Evolutionary conservation across 1,139 yeast genomes (phyloP), one percentile per base, ranked within the genome.

Genomic region (Kodamaea sp.): DNA sequence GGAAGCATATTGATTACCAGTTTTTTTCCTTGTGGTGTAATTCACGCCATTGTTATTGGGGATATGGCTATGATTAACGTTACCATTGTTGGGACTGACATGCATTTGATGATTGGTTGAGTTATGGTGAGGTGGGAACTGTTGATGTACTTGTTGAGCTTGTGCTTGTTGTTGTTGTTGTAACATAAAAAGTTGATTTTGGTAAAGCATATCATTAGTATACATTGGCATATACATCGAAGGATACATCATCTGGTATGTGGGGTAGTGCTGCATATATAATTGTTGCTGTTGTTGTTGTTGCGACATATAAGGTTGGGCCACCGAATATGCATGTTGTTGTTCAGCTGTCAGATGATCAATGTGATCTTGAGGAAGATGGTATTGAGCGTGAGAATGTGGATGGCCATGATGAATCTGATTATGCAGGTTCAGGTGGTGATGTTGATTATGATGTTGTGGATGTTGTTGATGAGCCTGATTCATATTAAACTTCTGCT

Each of bases 321-420:
- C 52, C 34, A 41, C 48, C 24, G 44, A 42, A 25, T 43, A 43
- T 25, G 47, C 44, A 36, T 48, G 52, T 30, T 50, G 57, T 47
- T 40, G 36, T 54, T 55, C 29, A 40, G 46, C 48, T 46, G 49
- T n/a, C 37, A 53, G 61, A 27, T 55, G 59, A 27, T 49, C 53
- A 32, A 38, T 41, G 28, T 44, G 45, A 24, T 39, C 35, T 24
- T 37, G 41, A 22, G 43, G 45, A 23, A 36, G 43, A 15, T 35
- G 45, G 23, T 48, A 50, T 30, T n/a, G 50, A 22, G 47, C 53
- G 32, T 47, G 56, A 15, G 47, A 47, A 28, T 48, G 53, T 24
- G 47, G 58, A 24, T 52, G 55, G 24, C 46, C 53, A 22, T 50
- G 46, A 24, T 50, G 56, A 29, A 46, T 51, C 31, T 38, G 43